Base-by-base conservation (phyloP, 2,329 filamentous ascomycete species). In the Botryotinia narcissicola region DNA sequence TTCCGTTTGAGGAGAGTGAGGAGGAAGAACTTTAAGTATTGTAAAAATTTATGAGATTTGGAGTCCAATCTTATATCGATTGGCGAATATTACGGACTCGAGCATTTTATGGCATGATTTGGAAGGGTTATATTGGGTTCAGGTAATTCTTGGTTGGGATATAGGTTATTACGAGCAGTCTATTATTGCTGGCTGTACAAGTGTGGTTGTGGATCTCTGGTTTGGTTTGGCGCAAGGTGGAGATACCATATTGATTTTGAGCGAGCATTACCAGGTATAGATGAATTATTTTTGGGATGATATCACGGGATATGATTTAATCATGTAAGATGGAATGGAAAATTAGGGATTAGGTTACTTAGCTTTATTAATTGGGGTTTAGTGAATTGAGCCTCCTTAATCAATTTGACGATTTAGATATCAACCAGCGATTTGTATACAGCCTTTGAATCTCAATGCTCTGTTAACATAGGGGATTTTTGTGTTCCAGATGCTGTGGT, bases 151-250 rank as follows among this genome's bases (percentile, higher is more conserved):
- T 67, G 32, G 32, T 25, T 40, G 16, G 62, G 37, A 40, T 22
- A 54, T 40, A 25, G 37, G 6, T 66, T 67, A 14, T 2, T 29
- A 20, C 32, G 7, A 40, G 46, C 35, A 48, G 16, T 67, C n/a
- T 42, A 22, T 68, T 29, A 12, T n/a, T 40, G 60, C 35, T 37
- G 37, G 6, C 14, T 48, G 12, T 48, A 66, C 10, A 18, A 35
- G 29, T 51, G 42, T 9, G 46, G 25, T 18, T 14, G 46, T n/a
- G 35, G 48, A 42, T 40, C 18, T 40, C 32, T 68, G 16, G 37
- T 42, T 63, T 63, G 25, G 14, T 63, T 29, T 54, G 64, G 64
- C 64, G 64, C 4, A 68, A 40, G 64, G 64, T 48, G 35, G 64
- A 54, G 46, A 68, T 68, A 68, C 46, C 64, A 68, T 40, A 29